Evolutionary conservation across 345 rosid species (phyloP), one percentile per base, ranked within the genome.

Genomic region (Citrus hindsii): DNA sequence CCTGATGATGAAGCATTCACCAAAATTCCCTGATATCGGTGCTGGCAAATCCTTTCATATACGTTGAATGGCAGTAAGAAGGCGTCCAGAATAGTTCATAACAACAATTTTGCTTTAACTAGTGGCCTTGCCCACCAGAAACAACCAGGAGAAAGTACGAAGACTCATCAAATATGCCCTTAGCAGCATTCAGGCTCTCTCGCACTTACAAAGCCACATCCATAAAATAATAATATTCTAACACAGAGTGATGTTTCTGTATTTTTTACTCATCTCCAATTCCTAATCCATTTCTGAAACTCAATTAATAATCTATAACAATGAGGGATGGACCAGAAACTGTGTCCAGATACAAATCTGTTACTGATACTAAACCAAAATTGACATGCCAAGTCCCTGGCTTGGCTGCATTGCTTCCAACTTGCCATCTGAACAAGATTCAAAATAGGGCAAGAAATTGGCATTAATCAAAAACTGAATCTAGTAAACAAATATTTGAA

Each of bases 301-400:
- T 37, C 48, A 74, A 78, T 63, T 75, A 67, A 55, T 72, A 46
- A 56, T 60, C 55, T 77, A 12, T 2, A 25, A 76, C 61, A 71
- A 42, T 46, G 2, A 22, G 13, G 75, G 56, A 61, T 59, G 61
- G 69, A 40, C 69, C 24, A 8, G 69, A 56, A n/a, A 56, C 67
- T 46, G 60, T 25, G 27, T 72, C 71, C 72, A 51, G 68, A 48
- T 70, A 64, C 56, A 72, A 76, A 24, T 59, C 73, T 30, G n/a
- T 51, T 1, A 35, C 25, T 40, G 21, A 74, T 56, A 68, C 61
- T 25, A 25, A 69, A 80, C 71, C 71, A 59, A 71, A 69, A 71
- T 10, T 21, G 38, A 53, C 1, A 30, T 60, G 46, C 46, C 37
- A 56, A 24, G 33, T 67, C 32, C 35, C 42, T 22, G 30, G 63